Evolutionary conservation across 2,329 filamentous ascomycete species (phyloP), one percentile per base, ranked within the genome.

Genomic region (Sordariomycetes sp.): DNA sequence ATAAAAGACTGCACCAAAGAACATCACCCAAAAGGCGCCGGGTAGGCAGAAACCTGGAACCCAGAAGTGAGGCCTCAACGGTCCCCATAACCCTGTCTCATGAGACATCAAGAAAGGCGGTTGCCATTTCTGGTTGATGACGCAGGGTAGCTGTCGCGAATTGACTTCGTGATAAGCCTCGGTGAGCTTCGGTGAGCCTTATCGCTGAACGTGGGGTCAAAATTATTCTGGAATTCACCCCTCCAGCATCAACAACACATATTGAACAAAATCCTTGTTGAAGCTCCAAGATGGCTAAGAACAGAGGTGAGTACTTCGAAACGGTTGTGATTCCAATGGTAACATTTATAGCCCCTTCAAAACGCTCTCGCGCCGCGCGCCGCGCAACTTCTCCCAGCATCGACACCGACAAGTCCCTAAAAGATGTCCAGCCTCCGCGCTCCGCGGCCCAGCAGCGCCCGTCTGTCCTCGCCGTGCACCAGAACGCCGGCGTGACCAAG

Each of bases 361-460:
- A 76, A 38, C 82, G 80, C 62, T 88, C 84, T 34, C 80, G 84
- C 43, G 82, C 81, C 38, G 81, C 82, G 26, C 75, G 82, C 50
- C 77, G 84, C 43, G 82, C 78, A 30, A 75, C 75, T 12, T 82
- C 80, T 4, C 79, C 82, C 18, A 68, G 76, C 47, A 78, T 85
- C 56, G 62, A 83, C 58, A 72, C 74, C 28, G 79, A 85, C 66
- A 83, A 83, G 58, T 82, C 79, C 6, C 65, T 84, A 16, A 82
- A 81, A 51, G 61, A 74, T 24, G 57, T 71, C 38, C 61, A 68
- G 39, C 72, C 75, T 2, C 42, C 57, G 38, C 60, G 69, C 41
- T 52, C 41, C 58, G 66, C 41, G 18, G 14, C 16, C 19, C 26
- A 39, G 24, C 53, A 63, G 39, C 72, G 77, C 5, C 75, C 78